Evolutionary conservation across 2,329 filamentous ascomycete genomes (phyloP).

Genomic region (Diaporthe vaccinii): DNA sequence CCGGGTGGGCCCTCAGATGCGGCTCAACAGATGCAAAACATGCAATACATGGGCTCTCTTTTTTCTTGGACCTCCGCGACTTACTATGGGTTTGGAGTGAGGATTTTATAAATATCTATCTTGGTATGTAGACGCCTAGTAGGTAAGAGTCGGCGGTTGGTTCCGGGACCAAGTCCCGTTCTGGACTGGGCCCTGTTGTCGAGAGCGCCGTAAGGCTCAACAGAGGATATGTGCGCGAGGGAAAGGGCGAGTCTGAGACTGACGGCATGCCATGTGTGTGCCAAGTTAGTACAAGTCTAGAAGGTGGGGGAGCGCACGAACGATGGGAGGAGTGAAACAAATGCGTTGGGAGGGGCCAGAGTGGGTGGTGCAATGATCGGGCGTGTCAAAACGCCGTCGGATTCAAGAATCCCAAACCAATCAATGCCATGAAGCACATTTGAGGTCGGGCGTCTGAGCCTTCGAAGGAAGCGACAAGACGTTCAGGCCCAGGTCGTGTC

Average conservation of each 20-base stretch:
- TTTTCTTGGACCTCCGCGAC: not conserved
- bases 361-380: constrained; percentile 11
- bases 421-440: constrained; percentile 22
- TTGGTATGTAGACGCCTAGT: not conserved
- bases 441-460: constrained; percentile 27
- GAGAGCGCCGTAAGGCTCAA: constrained; percentile 11
- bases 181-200: constrained; percentile 4
- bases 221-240: not conserved
- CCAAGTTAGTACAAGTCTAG: not conserved
- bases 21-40: constrained; percentile 18
- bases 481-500: constrained; percentile 18
- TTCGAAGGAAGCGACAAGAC: constrained; percentile 18
- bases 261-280: not conserved
- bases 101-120: not conserved
- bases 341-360: constrained; percentile 3
- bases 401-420: constrained; percentile 22
- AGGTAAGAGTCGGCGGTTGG: not conserved
- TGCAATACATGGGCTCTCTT: not conserved
- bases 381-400: constrained; percentile 32
- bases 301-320: not conserved
- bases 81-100: not conserved
- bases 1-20: not conserved
- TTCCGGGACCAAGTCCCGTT: constrained; percentile 6
- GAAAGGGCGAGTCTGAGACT: not conserved
- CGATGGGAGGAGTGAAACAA: constrained; percentile 21